Evolutionary conservation across 495 filamentous ascomycete genomes (phyloP).

Genomic region (Penicillium atrosanguineum): DNA sequence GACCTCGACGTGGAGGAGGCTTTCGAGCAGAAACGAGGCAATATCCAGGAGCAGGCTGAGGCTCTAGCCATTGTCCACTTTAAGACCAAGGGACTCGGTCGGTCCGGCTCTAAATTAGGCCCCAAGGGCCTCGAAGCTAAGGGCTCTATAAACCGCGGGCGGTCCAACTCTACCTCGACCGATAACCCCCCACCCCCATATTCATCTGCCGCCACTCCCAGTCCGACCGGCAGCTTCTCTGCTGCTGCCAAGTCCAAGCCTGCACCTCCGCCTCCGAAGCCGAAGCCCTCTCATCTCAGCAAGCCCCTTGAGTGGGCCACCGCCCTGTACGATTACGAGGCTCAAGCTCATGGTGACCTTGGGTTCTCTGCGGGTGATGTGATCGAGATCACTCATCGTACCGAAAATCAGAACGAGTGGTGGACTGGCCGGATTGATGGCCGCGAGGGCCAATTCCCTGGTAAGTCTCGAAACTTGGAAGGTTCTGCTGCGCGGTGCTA

Average conservation of each 20-base stretch:
- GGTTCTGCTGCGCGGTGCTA: not conserved
- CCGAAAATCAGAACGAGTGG: slow-evolving; percentile 92
- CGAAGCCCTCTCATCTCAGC: slow-evolving; percentile 76
- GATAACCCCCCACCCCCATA: slow-evolving; percentile 74
- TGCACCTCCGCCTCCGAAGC: slow-evolving; percentile 87
- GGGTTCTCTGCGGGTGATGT: slow-evolving; percentile 87
- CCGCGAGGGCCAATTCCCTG: slow-evolving; percentile 88
- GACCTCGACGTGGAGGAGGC: slow-evolving; percentile 85
- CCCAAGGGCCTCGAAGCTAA: slow-evolving; percentile 35
- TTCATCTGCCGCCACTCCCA: slow-evolving; percentile 45
- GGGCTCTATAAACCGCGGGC: slow-evolving; percentile 24
- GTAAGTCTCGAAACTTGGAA: slow-evolving; percentile 48
- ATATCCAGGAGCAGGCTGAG: slow-evolving; percentile 79
- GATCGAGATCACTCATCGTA: slow-evolving; percentile 82
- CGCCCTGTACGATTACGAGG: slow-evolving; percentile 92
- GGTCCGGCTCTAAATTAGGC: slow-evolving; percentile 49
- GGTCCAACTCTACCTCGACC: slow-evolving; percentile 42
- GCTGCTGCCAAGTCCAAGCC: slow-evolving; percentile 78
- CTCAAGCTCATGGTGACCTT: slow-evolving; percentile 90
- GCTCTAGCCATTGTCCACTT: slow-evolving; percentile 76
- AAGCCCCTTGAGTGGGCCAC: slow-evolving; percentile 73
- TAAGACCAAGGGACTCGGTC: slow-evolving; percentile 71
- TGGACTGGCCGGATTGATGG: slow-evolving; percentile 81
- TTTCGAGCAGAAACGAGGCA: slow-evolving; percentile 82
- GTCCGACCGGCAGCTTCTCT: slow-evolving; percentile 50